phyloP scores from a whole-genome alignment of 108 stramenopile genomes.

The Chaetoceros muelleri region DNA sequence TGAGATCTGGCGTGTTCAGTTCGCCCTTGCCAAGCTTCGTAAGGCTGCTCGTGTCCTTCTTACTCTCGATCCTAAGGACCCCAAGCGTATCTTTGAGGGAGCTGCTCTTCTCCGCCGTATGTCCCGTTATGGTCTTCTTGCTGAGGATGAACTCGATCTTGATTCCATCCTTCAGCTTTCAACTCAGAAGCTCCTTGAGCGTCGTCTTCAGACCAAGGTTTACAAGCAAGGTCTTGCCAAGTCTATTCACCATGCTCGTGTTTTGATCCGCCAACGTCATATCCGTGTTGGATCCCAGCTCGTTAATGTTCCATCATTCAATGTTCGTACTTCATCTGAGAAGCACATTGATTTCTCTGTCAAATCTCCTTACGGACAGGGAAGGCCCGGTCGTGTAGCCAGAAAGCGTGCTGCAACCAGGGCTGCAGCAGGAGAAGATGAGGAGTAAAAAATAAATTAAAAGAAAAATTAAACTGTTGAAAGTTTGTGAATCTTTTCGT shows the following conservation, averaged over 20 bases:
- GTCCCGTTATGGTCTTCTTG: slow-evolving; percentile 93
- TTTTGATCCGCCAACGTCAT: slow-evolving; percentile 98
- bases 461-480: slow-evolving; percentile 12
- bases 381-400: slow-evolving; percentile 95
- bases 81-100: slow-evolving; percentile 98
- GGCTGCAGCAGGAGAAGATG: slow-evolving; percentile 89
- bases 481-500: too few species aligned
- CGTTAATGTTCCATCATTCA: slow-evolving; percentile 97
- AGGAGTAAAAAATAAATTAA: slow-evolving; percentile 39
- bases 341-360: slow-evolving; percentile 98
- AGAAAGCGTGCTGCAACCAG: slow-evolving; percentile 89
- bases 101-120: slow-evolving; percentile 96
- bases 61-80: slow-evolving; percentile 94
- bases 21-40: slow-evolving; percentile 97
- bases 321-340: slow-evolving; percentile 93
- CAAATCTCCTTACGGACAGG: slow-evolving; percentile 95
- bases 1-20: slow-evolving; percentile 99
- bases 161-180: slow-evolving; percentile 97
- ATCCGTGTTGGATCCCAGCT: slow-evolving; percentile 97
- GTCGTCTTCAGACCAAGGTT: slow-evolving; percentile 95
- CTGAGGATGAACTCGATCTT: slow-evolving; percentile 93
- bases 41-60: slow-evolving; percentile 96
- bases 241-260: slow-evolving; percentile 99
- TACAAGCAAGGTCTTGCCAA: slow-evolving; percentile 99
- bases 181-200: slow-evolving; percentile 97